Base-by-base conservation (phyloP, 1,139 yeast genomes). In the Yarrowia galli region DNA sequence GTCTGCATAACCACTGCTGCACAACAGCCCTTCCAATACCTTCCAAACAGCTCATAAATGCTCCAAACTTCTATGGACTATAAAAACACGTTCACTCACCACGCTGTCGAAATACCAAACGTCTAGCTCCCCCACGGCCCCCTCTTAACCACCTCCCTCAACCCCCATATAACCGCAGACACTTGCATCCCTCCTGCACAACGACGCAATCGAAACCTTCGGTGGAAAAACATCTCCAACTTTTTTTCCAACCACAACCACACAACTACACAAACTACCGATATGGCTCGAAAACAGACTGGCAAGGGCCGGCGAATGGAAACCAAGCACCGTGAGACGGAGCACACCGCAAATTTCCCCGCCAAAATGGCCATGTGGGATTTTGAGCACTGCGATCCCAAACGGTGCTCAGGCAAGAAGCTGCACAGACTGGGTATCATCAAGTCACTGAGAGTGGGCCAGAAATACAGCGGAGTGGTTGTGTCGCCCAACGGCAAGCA, bases 331-430 rank as follows among this genome's bases (percentile, higher is more conserved):
- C 68, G 70, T 35, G 68, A 68, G 18, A 67, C 32, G 15, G 68
- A 65, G 22, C 36, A 65, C 23, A 49, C 58, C 10, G 51, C 68
- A 1, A 73, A 74, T 25, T 78, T 76, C 69, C 80, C 80, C 3
- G 79, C 74, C 36, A 78, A 78, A 65, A 78, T 79, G 78, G 82
- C 82, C 48, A 80, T 80, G 82, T 80, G 82, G 82, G 85, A 95
- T 78, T 95, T 96, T 76, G 97, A 93, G 73, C 99, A 95, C 77
- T 95, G 99, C 80, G 99, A 95, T 78, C 99, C 99, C 3, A 96
- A 96, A 76, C 84, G 98, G 76, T 95, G 99, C 76, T 89, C 97
- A 71, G 99, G 99, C 28, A 95, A 95, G 80, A 95, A 93, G 76
- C 82, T 95, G 46, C 97, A 92, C 75, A 82, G 99, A 68, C 78